Conservation (phyloP, 202 grass and related monocot species). For the Tripidium arundinaceum region DNA sequence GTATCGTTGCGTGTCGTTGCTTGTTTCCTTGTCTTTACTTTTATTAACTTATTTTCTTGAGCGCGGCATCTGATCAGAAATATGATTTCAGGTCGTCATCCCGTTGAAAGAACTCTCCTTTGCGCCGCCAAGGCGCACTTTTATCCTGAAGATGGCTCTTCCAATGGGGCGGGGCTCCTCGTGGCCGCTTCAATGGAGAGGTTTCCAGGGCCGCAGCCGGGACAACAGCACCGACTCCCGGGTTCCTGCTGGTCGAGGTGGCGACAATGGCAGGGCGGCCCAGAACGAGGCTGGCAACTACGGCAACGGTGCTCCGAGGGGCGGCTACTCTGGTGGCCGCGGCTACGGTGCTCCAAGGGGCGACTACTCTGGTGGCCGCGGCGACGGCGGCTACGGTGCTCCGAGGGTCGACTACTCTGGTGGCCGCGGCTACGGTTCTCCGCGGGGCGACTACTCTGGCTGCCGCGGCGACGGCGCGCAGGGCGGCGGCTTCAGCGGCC, state of each 20-base stretch:
- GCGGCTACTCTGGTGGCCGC: not conserved
- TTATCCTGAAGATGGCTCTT: not conserved
- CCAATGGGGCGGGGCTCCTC: not conserved
- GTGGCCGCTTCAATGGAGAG: not conserved
- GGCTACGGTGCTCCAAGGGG: too few relatives aligned
- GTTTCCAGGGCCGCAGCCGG: not conserved
- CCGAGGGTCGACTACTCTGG: not conserved
- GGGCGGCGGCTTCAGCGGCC: not conserved
- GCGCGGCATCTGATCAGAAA: not conserved
- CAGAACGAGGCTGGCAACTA: not conserved
- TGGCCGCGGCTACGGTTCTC: not conserved
- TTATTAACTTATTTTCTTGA: not conserved
- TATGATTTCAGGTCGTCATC: slow-evolving; percentile 14
- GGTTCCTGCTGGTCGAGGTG: not conserved
- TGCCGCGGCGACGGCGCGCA: too few relatives aligned
- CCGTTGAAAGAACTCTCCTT: not conserved
- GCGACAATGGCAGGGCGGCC: not conserved
- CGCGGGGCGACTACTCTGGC: not conserved
- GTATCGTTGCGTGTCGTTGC: slow-evolving; percentile 20
- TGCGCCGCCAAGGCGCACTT: not conserved
- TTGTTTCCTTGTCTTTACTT: not conserved
- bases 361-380: too few relatives aligned
- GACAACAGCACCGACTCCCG: slow-evolving; percentile 7
- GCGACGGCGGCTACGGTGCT: too few relatives aligned
- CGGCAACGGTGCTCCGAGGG: not conserved